phyloP scores from a whole-genome alignment of 352 stramenopile species.

The Globisporangium canariense region DNA sequence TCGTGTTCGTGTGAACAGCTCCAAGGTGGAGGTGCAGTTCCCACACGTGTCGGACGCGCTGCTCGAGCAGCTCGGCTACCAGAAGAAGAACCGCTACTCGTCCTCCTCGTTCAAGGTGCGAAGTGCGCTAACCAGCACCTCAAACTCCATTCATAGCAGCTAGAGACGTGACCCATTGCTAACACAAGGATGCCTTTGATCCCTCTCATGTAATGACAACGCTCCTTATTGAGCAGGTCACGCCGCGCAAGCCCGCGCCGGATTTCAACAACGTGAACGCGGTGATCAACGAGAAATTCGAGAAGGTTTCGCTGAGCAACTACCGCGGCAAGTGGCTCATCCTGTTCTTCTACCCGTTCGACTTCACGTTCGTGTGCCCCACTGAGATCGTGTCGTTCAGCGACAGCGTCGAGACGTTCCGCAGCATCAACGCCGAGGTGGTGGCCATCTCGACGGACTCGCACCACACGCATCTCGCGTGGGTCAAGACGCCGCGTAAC shows the following conservation, averaged over 20 bases:
- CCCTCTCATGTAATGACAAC: no score
- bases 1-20: not conserved
- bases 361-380: constrained; percentile 86
- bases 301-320: constrained; percentile 73
- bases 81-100: constrained; percentile 83
- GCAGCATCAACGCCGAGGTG: constrained; percentile 74
- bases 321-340: constrained; percentile 80
- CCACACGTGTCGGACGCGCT: constrained; percentile 70
- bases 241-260: constrained; percentile 65
- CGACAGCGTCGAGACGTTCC: constrained; percentile 66
- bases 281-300: constrained; percentile 76
- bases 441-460: constrained; percentile 82
- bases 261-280: constrained; percentile 76
- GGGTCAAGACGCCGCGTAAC: constrained; percentile 75
- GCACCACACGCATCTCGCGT: constrained; percentile 83
- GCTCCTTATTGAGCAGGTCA: constrained; percentile 29
- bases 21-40: constrained; percentile 73
- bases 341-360: constrained; percentile 87
- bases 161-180: no score
- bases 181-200: no score
- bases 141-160: no score
- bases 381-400: constrained; percentile 85
- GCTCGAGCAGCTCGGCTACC: constrained; percentile 69
- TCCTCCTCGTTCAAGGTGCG: constrained; percentile 61
- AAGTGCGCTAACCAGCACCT: not conserved